Conservation (phyloP, 352 stramenopile genomes). For the Phytophthora pinifolia region DNA sequence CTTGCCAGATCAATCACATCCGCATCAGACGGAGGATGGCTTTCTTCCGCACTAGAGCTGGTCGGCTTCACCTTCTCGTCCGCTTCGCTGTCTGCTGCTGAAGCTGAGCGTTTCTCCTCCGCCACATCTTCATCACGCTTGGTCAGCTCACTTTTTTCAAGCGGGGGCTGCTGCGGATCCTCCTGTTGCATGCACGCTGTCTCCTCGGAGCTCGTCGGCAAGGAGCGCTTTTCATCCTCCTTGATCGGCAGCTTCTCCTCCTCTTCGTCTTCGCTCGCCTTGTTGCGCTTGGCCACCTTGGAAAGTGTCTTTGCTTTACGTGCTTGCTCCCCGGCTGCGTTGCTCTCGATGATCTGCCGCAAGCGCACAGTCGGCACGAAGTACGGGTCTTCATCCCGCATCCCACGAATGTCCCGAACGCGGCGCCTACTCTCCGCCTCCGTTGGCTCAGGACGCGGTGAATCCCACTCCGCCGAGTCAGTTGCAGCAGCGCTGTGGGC, state of each 20-base stretch:
- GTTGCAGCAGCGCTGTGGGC: background rate
- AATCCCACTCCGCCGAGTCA: constrained; percentile 2
- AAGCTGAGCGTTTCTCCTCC: background rate
- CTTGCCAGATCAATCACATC: constrained; percentile 17
- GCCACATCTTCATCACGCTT: constrained; percentile 21
- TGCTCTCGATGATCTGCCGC: constrained; percentile 48
- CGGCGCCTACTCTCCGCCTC: constrained; percentile 44
- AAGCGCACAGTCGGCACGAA: constrained; percentile 37
- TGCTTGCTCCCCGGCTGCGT: constrained; percentile 16
- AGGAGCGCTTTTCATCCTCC: background rate
- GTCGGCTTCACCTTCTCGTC: background rate
- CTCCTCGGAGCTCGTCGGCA: constrained; percentile 16
- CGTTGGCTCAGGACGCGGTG: background rate
- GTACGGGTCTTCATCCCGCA: constrained; percentile 66
- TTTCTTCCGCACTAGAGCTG: constrained; percentile 7
- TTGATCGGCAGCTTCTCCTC: background rate
- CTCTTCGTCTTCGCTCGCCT: background rate
- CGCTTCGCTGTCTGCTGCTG: background rate
- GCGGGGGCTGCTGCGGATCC: constrained; percentile 23
- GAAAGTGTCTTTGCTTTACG: background rate
- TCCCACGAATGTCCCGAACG: constrained; percentile 61
- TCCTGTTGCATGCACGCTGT: constrained; percentile 24
- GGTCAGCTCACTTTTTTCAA: constrained; percentile 4
- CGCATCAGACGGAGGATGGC: background rate
- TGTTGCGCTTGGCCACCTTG: background rate